These are phyloP conservation scores for Bocquillonia castaneifolia DNA, from an alignment of 441 rosid species.

Conservation along the genomic window DNA sequence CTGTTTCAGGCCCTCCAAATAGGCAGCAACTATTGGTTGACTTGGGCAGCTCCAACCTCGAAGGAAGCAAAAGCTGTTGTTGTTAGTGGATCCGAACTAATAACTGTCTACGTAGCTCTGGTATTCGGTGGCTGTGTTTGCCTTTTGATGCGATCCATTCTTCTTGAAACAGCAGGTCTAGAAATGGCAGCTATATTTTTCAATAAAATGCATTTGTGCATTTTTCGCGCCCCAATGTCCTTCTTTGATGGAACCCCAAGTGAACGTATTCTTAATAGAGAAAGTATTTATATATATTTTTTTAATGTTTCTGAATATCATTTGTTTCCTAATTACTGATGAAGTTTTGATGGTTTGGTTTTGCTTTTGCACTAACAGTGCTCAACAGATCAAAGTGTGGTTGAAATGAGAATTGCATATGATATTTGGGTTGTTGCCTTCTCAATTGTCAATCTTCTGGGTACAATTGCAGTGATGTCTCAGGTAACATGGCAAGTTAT, in stretches of 20 bases:
- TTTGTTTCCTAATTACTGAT: background rate
- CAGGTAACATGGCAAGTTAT: conserved; percentile 86
- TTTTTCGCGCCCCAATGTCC: conserved; percentile 10
- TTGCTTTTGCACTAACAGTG: conserved; percentile 39
- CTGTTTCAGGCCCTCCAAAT: conserved; percentile 72
- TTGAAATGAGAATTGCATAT: conserved; percentile 52
- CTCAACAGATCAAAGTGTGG: conserved; percentile 77
- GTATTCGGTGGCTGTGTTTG: conserved; percentile 57
- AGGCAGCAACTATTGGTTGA: conserved; percentile 93
- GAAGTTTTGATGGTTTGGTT: background rate
- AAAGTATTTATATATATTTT: conserved; percentile 20
- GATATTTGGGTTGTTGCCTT: conserved; percentile 47
- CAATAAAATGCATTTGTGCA: background rate
- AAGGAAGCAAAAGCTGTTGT: conserved; percentile 53
- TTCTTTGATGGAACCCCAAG: conserved; percentile 68
- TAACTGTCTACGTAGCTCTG: conserved; percentile 53
- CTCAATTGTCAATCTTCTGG: conserved; percentile 54
- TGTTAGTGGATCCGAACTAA: conserved; percentile 31
- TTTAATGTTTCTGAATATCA: background rate
- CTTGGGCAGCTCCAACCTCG: conserved; percentile 81
- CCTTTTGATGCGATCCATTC: conserved; percentile 47
- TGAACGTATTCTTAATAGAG: conserved; percentile 81
- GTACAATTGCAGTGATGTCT: conserved; percentile 79
- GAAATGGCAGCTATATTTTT: conserved; percentile 27
- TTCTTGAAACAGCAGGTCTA: conserved; percentile 54